A percentile compares a stretch with the other conserved stretches of the same genome.
Conservation (phyloP, 164 flowering plant genomes). For the Umbellularia californica region DNA sequence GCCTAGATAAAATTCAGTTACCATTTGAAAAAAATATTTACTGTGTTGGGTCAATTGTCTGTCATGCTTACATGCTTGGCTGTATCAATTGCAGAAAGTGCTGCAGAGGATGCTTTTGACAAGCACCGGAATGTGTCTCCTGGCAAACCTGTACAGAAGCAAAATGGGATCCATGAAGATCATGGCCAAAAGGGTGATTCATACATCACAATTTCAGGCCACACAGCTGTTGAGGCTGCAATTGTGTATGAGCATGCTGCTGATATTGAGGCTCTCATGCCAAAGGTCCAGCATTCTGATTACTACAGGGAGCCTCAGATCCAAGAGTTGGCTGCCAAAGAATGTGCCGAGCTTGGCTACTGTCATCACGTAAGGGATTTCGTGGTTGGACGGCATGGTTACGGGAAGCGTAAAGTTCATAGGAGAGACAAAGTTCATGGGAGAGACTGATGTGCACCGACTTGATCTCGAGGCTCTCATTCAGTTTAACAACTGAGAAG, state of each 20-base stretch:
- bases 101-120: slow-evolving; percentile 37
- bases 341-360: slow-evolving; percentile 79
- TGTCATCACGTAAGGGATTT: slow-evolving; percentile 75
- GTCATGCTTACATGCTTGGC: not conserved
- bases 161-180: slow-evolving; percentile 49
- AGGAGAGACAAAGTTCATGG: too few relatives aligned
- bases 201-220: slow-evolving; percentile 57
- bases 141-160: slow-evolving; percentile 35
- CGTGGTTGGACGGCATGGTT: slow-evolving; percentile 76
- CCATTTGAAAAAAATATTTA: not conserved
- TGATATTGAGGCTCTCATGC: slow-evolving; percentile 86
- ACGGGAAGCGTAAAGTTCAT: slow-evolving; percentile 82
- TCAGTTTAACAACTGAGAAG: slow-evolving; percentile 85
- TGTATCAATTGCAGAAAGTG: slow-evolving; percentile 30
- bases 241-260: slow-evolving; percentile 88
- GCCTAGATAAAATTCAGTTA: too few relatives aligned
- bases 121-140: slow-evolving; percentile 26
- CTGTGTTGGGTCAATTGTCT: not conserved
- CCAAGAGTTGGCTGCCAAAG: slow-evolving; percentile 91
- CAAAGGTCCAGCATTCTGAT: slow-evolving; percentile 77
- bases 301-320: slow-evolving; percentile 86
- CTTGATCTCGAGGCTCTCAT: slow-evolving; percentile 76
- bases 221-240: slow-evolving; percentile 91
- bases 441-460: slow-evolving; percentile 80
- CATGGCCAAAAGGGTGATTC: slow-evolving; percentile 45